A percentile compares a stretch with the other conserved stretches of the same genome.
Conservation (phyloP, 768 basidiomycete species). For the Leccinum subgranulosum region DNA sequence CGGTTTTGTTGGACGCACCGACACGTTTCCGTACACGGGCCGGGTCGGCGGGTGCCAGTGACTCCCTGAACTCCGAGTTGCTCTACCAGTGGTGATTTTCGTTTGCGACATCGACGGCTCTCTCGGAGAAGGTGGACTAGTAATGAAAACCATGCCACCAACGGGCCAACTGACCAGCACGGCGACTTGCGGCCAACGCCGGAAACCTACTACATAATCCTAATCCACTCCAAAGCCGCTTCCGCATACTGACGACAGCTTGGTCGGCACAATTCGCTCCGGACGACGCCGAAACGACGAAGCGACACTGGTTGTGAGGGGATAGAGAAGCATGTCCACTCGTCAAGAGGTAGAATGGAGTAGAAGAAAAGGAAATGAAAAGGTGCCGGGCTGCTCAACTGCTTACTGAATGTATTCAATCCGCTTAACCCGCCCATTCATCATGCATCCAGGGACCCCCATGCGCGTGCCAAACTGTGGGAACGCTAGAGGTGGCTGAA, state of each 20-base stretch:
- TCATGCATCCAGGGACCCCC: neutral
- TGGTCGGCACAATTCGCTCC: neutral
- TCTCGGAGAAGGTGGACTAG: neutral
- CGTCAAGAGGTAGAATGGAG: neutral
- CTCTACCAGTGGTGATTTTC: no score
- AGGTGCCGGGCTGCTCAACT: neutral
- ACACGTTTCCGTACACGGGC: neutral
- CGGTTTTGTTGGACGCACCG: neutral
- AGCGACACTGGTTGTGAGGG: neutral
- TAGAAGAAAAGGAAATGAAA: neutral
- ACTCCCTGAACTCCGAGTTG: no score
- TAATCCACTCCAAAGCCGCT: neutral
- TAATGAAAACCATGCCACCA: neutral
- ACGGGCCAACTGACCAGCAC: neutral
- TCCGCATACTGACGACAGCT: neutral
- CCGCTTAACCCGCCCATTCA: neutral
- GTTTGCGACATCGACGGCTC: no score
- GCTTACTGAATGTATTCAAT: neutral
- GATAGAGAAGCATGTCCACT: neutral
- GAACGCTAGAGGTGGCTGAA: neutral
- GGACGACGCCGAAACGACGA: neutral
- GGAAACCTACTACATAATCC: neutral
- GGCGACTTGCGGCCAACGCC: neutral
- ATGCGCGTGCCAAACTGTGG: neutral
- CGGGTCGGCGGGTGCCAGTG: neutral